Base-by-base conservation (phyloP, 495 filamentous ascomycete species). In the Hyaloscypha bicolor region DNA sequence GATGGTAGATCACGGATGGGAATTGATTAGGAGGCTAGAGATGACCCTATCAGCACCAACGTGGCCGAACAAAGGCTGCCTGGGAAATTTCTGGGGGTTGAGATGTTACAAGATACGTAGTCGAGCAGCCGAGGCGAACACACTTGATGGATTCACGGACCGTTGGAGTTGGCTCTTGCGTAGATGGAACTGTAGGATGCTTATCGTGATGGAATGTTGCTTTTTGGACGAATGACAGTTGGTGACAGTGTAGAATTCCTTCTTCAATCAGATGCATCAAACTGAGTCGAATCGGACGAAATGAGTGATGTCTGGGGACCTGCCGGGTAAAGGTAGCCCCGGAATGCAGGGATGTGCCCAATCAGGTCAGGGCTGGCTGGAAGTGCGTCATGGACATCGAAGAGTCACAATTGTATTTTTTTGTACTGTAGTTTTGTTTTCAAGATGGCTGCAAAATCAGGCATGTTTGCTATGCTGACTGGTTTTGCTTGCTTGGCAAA, bases 21-120 rank as follows among this genome's bases (percentile, higher is more conserved):
- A 9, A 9, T 14, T 22, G 19, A 33, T 37, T 60, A 4, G 30
- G 9, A 60, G 29, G 9, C 12, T 32, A 37, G 56, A 30, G 56
- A 21, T 3, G 53, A 56, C 4, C 29, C 29, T 25, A 31, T 56
- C 53, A 31, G n/a, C 53, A 56, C 35, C 11, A 31, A 14, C 21
- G 16, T 48, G 56, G 59, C 14, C 12, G 33, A 61, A 61, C 59
- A 48, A 37, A 60, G 62, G 57, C 30, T 55, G n/a, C 51, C 52
- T 56, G 58, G 22, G 58, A 4, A 63, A 4, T 57, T 33, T 65
- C 64, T 60, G 67, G 51, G 21, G 51, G 32, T 51, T 6, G 33
- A 45, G 29, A 55, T 60, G 63, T 63, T 69, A 62, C 35, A 57
- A 72, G 58, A 33, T 56, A 63, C 22, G 62, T n/a, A 62, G 39